Evolutionary conservation across 495 filamentous ascomycete species (phyloP).

Genomic region (Viridothelium virens): DNA sequence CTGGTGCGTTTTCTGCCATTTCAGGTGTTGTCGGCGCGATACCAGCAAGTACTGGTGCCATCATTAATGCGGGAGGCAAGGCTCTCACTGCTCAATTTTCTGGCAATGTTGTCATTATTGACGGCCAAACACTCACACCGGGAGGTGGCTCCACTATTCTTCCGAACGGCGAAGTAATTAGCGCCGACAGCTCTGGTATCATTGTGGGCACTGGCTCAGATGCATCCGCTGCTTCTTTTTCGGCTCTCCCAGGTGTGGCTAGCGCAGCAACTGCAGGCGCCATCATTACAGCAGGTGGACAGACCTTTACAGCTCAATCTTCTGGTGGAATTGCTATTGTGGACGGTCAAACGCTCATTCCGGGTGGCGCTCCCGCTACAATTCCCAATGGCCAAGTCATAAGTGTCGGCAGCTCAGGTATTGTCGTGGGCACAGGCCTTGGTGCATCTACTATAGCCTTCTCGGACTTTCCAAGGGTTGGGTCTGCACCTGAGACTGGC

Average conservation of each 20-base stretch:
- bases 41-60: neutral
- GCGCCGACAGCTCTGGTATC: neutral
- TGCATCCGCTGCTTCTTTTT: neutral
- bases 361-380: neutral
- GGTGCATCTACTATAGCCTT: neutral
- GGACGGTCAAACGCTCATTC: neutral
- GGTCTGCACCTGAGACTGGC: neutral
- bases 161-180: neutral
- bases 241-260: neutral
- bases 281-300: neutral
- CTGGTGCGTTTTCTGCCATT: neutral
- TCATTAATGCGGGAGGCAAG: constrained; percentile 7
- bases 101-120: constrained; percentile 2
- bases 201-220: neutral
- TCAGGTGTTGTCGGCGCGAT: constrained; percentile 6
- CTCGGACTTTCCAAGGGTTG: neutral
- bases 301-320: neutral
- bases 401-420: neutral
- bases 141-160: constrained; percentile 2
- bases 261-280: neutral
- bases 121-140: neutral
- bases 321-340: neutral
- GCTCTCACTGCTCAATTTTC: neutral
- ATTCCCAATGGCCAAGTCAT: constrained; percentile 3
- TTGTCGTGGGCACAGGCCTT: neutral